Evolutionary conservation across 768 basidiomycete species (phyloP), one percentile per base, ranked within the genome.

Genomic region (Serendipita indica): DNA sequence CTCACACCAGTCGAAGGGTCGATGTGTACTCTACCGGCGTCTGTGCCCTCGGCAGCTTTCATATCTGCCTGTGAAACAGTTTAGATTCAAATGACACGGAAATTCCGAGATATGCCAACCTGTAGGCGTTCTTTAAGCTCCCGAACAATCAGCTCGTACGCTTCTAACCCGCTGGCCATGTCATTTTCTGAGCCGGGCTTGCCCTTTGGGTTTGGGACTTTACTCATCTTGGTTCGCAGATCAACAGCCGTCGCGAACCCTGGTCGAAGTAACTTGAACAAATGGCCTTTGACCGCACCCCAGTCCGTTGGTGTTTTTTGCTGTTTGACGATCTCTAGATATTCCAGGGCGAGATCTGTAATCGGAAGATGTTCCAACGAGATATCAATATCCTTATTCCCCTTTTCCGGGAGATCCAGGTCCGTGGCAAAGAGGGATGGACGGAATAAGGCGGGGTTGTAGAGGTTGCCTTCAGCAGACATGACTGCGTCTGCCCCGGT

Each of bases 401-500:
- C 60, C 4, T 65, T 66, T 35, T 74, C 68, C 0, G 72, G 67
- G n/a, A 66, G 67, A 59, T 69, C n/a, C n/a, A n/a, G n/a, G n/a
- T n/a, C n/a, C n/a, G n/a, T n/a, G 25, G 16, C 18, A 14, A 56
- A 25, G 25, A 56, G 33, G 2, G 37, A 22, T 25, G 60, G 60
- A 37, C 37, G 28, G 37, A 89, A 97, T 12, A 97, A 67, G 0
- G 90, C 82, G 0, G 89, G 85, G 66, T 99, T 97, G 68, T 96
- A 96, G 0, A 99, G 74, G 62, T 93, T 84, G 0, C 89, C 93
- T 72, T 96, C 96, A 1, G 93, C 96, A 39, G 82, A 84, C 92
- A 97, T 96, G 60, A 98, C 83, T 0, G 82, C 94, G 65, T 96
- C 91, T 3, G 82, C 85, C 13, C 91, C 89, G 0, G 96, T 99